phyloP scores from a whole-genome alignment of 208 protist species.

The Wallacemonas sp. region DNA sequence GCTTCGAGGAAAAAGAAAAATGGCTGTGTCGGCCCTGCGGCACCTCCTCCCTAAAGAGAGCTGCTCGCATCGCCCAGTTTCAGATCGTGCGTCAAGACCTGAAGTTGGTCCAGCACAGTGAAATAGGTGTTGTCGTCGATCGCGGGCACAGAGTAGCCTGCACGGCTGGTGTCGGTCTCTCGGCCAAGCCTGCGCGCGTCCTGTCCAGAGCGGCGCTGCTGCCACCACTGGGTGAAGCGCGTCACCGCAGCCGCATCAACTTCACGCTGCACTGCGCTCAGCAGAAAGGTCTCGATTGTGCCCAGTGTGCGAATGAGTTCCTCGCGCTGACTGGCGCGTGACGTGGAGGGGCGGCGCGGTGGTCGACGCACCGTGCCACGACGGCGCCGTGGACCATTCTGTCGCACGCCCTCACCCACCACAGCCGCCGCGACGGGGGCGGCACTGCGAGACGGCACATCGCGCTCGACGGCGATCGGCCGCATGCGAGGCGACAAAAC shows the following conservation, averaged over 20 bases:
- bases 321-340: neutral
- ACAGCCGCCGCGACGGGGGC: too few relatives aligned
- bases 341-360: too few relatives aligned
- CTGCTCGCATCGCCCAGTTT: too few relatives aligned
- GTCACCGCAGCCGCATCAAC: neutral
- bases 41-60: too few relatives aligned
- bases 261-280: neutral
- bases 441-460: too few relatives aligned
- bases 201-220: neutral
- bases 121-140: neutral
- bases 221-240: neutral
- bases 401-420: too few relatives aligned
- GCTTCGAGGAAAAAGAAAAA: too few relatives aligned
- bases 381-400: too few relatives aligned
- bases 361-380: too few relatives aligned
- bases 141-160: neutral
- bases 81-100: too few relatives aligned
- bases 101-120: neutral
- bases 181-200: too few relatives aligned
- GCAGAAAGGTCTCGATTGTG: neutral
- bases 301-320: neutral
- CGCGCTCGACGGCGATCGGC: neutral
- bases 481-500: neutral
- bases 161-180: neutral
- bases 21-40: too few relatives aligned